Evolutionary conservation across 1,284 basidiomycete species (phyloP), one percentile per base, ranked within the genome.

Genomic region (Xanthoconium separans): DNA sequence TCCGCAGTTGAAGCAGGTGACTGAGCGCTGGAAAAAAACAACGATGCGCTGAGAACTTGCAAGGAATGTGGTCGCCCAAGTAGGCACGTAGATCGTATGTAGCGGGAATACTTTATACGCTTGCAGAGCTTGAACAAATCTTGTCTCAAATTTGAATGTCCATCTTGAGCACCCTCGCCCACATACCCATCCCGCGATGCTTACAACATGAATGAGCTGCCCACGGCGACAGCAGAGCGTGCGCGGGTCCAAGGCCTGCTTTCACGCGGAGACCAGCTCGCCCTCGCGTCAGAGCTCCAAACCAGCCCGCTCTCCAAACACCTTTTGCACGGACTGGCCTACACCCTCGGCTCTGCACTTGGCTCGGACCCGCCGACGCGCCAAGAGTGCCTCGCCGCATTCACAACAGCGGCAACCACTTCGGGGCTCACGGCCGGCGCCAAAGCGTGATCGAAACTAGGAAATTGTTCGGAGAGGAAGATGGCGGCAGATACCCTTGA

Each of bases 401-500:
- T 81, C 61, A 61, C 73, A 2, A 54, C 70, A 12, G 37, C 62
- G 18, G 69, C 75, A 2, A 83, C 82, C 55, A 76, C 62, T 30
- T 76, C 69, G 20, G 75, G 77, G 4, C 72, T 85, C 42, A 80
- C 74, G 2, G 76, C 77, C 2, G 83, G 83, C 12, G 78, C 81
- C 3, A 75, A 80, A 27, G 83, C 83, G 7, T 85, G 81, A 81
- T 74, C 80, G 3, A 84, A 84, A 58, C 82, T n/a, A n/a, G n/a
- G n/a, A n/a, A n/a, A n/a, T n/a, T n/a, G n/a, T n/a, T n/a, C n/a
- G n/a, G n/a, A n/a, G n/a, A n/a, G n/a, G n/a, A n/a, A n/a, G n/a
- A n/a, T n/a, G n/a, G n/a, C n/a, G n/a, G n/a, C n/a, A n/a, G n/a
- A n/a, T n/a, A n/a, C n/a, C n/a, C n/a, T n/a, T n/a, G n/a, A n/a